Conservation (phyloP, 139 green algal genomes). For the Tetraselmis striata region DNA sequence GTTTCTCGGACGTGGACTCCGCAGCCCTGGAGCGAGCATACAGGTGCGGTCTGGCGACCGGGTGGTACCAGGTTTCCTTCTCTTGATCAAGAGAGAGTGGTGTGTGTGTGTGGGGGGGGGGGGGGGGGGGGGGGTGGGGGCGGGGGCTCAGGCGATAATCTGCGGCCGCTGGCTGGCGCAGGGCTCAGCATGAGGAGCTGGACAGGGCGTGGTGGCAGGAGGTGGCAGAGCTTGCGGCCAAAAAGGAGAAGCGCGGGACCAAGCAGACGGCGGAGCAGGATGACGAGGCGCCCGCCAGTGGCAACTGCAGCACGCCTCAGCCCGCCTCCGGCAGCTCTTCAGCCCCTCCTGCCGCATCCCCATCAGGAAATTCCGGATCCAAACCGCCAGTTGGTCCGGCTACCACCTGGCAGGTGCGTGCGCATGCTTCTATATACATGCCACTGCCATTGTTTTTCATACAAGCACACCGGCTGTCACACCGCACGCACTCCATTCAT, state of each 20-base stretch:
- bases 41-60: neutral
- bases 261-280: neutral
- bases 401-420: constrained; percentile 21
- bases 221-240: constrained; percentile 23
- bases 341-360: neutral
- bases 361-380: neutral
- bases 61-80: neutral
- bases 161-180: too few species aligned
- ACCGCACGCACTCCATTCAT: too few species aligned
- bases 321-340: constrained; percentile 5
- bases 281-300: neutral
- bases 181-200: constrained; percentile 28
- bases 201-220: constrained; percentile 50
- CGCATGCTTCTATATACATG: too few species aligned
- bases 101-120: neutral
- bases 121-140: too few species aligned
- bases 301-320: neutral
- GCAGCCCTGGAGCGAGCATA: neutral
- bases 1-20: neutral
- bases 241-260: neutral
- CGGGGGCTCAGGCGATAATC: too few species aligned
- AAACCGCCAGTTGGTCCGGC: too few species aligned
- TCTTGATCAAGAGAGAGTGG: neutral
- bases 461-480: too few species aligned
- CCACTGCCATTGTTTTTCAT: too few species aligned